Conservation (phyloP, 306 rosid species). For the Albizia julibrissin region DNA sequence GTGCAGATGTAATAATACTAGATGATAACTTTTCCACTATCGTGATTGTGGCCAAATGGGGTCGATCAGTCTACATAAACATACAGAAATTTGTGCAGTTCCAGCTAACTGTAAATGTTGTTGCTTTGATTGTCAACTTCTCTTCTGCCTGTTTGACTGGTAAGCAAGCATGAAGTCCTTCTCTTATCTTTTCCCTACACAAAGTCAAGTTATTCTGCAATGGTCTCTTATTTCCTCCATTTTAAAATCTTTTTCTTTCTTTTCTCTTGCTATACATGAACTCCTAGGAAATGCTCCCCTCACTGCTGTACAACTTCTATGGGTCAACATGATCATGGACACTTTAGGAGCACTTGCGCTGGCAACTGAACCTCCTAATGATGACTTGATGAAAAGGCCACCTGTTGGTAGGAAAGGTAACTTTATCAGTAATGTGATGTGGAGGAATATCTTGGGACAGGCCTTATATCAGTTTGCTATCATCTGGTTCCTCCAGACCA, state of each 20-base stretch:
- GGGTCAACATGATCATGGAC: slow-evolving; percentile 99
- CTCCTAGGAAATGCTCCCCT: slow-evolving; percentile 87
- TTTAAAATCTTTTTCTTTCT: not conserved
- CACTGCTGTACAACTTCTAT: slow-evolving; percentile 97
- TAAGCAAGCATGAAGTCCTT: slow-evolving; percentile 39
- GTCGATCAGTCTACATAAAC: slow-evolving; percentile 95
- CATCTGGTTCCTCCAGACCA: slow-evolving; percentile 89
- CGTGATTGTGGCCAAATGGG: slow-evolving; percentile 97
- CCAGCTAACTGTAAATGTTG: slow-evolving; percentile 93
- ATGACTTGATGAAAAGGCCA: slow-evolving; percentile 80
- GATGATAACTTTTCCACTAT: slow-evolving; percentile 97
- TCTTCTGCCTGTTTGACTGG: slow-evolving; percentile 95
- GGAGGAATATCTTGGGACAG: slow-evolving; percentile 97
- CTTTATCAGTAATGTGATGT: slow-evolving; percentile 93
- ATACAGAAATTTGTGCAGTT: slow-evolving; percentile 98
- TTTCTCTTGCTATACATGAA: slow-evolving; percentile 20
- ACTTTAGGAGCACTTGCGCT: slow-evolving; percentile 98
- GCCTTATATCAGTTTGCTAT: slow-evolving; percentile 80
- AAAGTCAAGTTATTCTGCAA: slow-evolving; percentile 16
- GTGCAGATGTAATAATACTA: slow-evolving; percentile 93
- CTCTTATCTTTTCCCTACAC: slow-evolving; percentile 17
- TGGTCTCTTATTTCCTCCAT: not conserved
- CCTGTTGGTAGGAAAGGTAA: slow-evolving; percentile 99
- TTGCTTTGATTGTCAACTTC: slow-evolving; percentile 94
- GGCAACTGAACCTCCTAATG: slow-evolving; percentile 93